Conservation (phyloP, 1,284 basidiomycete genomes). For the Wallemia hederae region DNA sequence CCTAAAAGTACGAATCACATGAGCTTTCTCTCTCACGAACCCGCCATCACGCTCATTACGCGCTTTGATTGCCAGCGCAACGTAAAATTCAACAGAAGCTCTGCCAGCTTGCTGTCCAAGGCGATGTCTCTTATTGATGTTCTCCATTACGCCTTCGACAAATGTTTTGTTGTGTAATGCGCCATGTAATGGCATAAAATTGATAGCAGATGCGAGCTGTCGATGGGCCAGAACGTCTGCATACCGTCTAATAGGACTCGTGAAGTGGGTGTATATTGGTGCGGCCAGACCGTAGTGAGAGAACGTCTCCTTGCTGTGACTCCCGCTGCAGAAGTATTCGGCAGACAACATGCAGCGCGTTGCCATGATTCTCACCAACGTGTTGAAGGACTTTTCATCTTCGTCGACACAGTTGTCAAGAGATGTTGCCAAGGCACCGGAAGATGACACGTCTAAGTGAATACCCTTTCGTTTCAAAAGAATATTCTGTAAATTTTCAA, state of each 20-base stretch:
- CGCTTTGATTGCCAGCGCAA: conserved; percentile 62
- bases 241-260: conserved; percentile 72
- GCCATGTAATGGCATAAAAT: conserved; percentile 51
- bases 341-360: conserved; percentile 95
- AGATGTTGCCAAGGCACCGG: conserved; percentile 63
- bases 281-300: conserved; percentile 90
- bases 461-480: conserved; percentile 58
- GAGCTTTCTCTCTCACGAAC: conserved; percentile 49
- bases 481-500: conserved; percentile 85
- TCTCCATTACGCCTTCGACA: conserved; percentile 59
- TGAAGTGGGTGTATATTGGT: conserved; percentile 95
- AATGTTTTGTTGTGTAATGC: conserved; percentile 63
- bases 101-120: conserved; percentile 91
- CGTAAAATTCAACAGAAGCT: conserved; percentile 90
- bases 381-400: conserved; percentile 67
- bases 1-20: conserved; percentile 74
- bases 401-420: conserved; percentile 65
- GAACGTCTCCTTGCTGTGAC: conserved; percentile 70
- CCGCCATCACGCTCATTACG: conserved; percentile 23
- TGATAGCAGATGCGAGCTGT: conserved; percentile 71
- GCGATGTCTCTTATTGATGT: conserved; percentile 73
- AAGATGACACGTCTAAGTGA: conserved; percentile 69
- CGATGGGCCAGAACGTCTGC: conserved; percentile 90
- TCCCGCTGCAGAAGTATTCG: conserved; percentile 92
- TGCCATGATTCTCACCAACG: conserved; percentile 93